A percentile compares a stretch with the other conserved stretches of the same genome.
Evolutionary conservation across 345 rosid genomes (phyloP).

Genomic region (Brassica juncea): DNA sequence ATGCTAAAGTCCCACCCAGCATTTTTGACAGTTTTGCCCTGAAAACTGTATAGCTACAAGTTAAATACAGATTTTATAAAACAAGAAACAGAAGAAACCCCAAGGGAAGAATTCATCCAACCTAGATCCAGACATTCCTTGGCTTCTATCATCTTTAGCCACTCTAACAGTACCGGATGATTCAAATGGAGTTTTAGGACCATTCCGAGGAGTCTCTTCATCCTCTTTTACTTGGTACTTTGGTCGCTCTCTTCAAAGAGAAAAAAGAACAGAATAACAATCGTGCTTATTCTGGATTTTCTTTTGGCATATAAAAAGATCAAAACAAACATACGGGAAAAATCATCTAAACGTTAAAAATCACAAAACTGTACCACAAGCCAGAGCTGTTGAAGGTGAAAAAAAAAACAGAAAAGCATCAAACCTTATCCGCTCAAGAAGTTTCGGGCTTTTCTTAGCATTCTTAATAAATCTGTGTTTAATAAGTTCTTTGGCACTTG

Average conservation of each 20-base stretch:
- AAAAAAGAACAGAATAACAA: conserved; percentile 34
- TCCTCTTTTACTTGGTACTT: conserved; percentile 71
- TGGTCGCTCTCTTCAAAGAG: conserved; percentile 79
- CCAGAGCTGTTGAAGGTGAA: conserved; percentile 16
- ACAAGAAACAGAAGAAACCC: conserved; percentile 22
- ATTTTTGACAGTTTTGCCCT: conserved; percentile 60
- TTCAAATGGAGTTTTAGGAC: conserved; percentile 50
- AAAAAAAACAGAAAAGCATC: conserved; percentile 21
- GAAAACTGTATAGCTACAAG: conserved; percentile 49
- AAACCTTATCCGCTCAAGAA: conserved; percentile 92
- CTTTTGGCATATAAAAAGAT: conserved; percentile 30
- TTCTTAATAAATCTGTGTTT: conserved; percentile 79
- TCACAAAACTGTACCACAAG: conserved; percentile 7
- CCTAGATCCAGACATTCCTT: conserved; percentile 70
- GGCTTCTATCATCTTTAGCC: conserved; percentile 60
- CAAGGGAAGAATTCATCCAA: conserved; percentile 40
- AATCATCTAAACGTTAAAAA: conserved; percentile 29
- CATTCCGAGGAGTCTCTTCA: conserved; percentile 56
- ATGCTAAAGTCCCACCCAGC: conserved; percentile 96
- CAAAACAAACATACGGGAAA: conserved; percentile 21
- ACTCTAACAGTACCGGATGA: conserved; percentile 75
- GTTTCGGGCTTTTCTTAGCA: conserved; percentile 84
- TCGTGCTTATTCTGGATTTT: conserved; percentile 38
- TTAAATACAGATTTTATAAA: conserved; percentile 31
- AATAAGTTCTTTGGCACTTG: conserved; percentile 89